A percentile compares a stretch with the other conserved stretches of the same genome.
Conservation (phyloP, 2,329 filamentous ascomycete genomes). For the Diaporthe citrichinensis region DNA sequence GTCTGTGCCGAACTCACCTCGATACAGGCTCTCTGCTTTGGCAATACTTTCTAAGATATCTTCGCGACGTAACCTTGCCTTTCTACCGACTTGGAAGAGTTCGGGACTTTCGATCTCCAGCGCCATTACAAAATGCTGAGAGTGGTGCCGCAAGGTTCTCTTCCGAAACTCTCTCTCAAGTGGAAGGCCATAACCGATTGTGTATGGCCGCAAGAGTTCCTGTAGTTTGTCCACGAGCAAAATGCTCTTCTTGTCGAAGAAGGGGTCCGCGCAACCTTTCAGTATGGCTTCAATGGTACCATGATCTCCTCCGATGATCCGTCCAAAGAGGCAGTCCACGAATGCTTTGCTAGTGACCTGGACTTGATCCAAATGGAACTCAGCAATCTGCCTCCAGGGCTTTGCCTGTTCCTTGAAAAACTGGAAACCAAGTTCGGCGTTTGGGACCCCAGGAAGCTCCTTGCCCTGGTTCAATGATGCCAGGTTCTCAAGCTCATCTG, state of each 20-base stretch:
- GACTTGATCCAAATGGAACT: not conserved
- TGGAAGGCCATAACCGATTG: not conserved
- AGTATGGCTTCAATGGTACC: not conserved
- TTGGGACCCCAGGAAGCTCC: slow-evolving; percentile 12
- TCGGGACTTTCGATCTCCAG: not conserved
- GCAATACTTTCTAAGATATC: not conserved
- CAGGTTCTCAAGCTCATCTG: not conserved
- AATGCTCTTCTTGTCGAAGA: not conserved
- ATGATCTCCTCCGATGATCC: not conserved
- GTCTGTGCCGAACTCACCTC: not conserved
- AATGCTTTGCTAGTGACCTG: not conserved
- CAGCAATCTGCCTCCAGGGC: not conserved
- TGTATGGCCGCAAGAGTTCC: not conserved
- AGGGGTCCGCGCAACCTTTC: not conserved
- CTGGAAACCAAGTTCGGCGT: not conserved
- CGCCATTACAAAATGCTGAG: not conserved
- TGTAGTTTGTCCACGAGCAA: not conserved
- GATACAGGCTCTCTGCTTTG: too few species aligned
- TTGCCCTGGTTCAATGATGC: not conserved
- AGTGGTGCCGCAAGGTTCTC: not conserved
- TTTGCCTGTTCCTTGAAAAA: not conserved
- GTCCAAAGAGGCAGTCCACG: not conserved
- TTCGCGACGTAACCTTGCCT: not conserved
- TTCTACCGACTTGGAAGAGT: not conserved
- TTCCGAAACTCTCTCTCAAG: slow-evolving; percentile 4